Evolutionary conservation across 1,139 yeast genomes (phyloP), one percentile per base, ranked within the genome.

Genomic region (Diutina mesorugosa): DNA sequence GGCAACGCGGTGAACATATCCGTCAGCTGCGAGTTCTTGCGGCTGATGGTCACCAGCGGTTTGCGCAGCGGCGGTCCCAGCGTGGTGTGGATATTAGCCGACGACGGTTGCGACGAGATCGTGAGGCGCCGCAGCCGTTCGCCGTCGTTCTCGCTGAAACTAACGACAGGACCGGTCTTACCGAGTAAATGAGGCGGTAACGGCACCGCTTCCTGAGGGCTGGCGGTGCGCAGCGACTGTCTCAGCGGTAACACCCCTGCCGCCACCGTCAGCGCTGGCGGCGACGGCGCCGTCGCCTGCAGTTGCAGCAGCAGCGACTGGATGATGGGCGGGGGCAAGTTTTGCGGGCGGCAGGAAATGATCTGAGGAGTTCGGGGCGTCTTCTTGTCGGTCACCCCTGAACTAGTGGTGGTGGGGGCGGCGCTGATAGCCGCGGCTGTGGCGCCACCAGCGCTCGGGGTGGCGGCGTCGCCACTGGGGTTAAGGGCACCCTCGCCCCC

Each of bases 121-220:
- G 80, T 76, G 63, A 76, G 76, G 54, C 80, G 62, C 56, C 80
- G 63, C 26, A 74, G 65, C 51, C 74, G 67, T 55, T 76, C 80
- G 58, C 69, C 74, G 51, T 75, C 77, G 57, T 68, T 62, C 55
- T 73, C 76, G 46, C 72, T 67, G 59, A 76, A 76, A 4, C 79
- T 74, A 8, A 76, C 80, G 30, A 72, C 62, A 56, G 64, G 68
- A 2, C 41, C 41, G 51, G 58, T 45, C 26, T 45, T 53, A 5
- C 29, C 38, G 9, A 30, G 14, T 7, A 53, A 30, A 28, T 53
- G 53, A 6, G 41, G 45, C 29, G 53, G 53, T n/a, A 50, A 9
- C n/a, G 53, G 53, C n/a, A 50, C 53, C 53, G 32, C 32, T 16
- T 50, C 53, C 5, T n/a, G 53, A 29, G 53, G 16, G 29, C 28